phyloP scores from a whole-genome alignment of 1,139 yeast species.

The Saccharomycopsis hybrid region DNA sequence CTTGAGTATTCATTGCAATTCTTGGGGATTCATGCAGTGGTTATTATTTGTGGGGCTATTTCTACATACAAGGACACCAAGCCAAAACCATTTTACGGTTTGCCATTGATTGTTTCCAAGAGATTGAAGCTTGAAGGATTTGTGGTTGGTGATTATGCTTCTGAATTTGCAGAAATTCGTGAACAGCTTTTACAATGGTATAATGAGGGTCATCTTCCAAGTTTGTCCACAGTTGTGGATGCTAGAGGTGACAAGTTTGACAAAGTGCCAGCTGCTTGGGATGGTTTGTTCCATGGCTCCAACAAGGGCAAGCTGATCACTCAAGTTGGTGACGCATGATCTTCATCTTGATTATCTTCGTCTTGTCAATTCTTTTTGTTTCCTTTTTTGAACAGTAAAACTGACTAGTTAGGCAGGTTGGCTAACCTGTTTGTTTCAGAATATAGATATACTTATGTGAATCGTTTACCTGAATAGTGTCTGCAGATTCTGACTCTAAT shows the following conservation, averaged over 20 bases:
- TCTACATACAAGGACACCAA: slow-evolving; percentile 48
- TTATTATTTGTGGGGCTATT: slow-evolving; percentile 59
- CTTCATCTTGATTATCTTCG: background rate
- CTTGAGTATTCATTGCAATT: slow-evolving; percentile 41
- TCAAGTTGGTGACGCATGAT: slow-evolving; percentile 25
- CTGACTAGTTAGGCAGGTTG: too few species aligned
- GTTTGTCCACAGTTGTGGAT: slow-evolving; percentile 31
- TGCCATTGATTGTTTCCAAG: slow-evolving; percentile 38
- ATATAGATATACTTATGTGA: too few species aligned
- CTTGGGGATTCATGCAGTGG: slow-evolving; percentile 37
- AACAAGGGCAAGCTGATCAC: slow-evolving; percentile 33
- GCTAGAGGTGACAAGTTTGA: slow-evolving; percentile 32
- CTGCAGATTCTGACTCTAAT: too few species aligned
- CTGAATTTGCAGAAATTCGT: slow-evolving; percentile 32
- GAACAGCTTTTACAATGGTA: slow-evolving; percentile 22
- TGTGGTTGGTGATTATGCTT: slow-evolving; percentile 36
- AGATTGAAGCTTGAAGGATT: slow-evolving; percentile 46
- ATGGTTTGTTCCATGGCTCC: slow-evolving; percentile 34
- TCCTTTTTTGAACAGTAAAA: too few species aligned
- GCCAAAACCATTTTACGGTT: slow-evolving; percentile 7
- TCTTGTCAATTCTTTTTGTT: too few species aligned
- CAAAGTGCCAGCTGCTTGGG: slow-evolving; percentile 41
- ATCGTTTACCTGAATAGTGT: too few species aligned
- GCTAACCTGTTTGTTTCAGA: too few species aligned
- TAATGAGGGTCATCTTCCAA: slow-evolving; percentile 32